Base-by-base conservation (phyloP, 352 stramenopile species). In the Thraustochytrium striatum region DNA sequence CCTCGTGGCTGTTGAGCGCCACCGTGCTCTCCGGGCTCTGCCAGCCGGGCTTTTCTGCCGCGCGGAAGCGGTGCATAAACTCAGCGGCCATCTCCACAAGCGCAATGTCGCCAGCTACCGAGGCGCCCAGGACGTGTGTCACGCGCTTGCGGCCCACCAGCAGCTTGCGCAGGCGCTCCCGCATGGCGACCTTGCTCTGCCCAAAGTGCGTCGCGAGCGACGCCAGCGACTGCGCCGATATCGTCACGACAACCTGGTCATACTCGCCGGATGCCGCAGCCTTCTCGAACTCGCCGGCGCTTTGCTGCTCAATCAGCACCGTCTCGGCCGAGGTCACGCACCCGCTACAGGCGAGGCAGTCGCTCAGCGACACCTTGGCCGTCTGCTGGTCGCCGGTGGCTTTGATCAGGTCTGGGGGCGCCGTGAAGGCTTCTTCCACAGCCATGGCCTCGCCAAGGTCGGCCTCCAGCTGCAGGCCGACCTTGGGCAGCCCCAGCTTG, bases 301-400 rank as follows among this genome's bases (percentile, higher is more conserved):
- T 97, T 83, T 97, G 93, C 82, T 98, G 91, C 59, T 95, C 95
- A 84, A 98, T 93, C 13, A 98, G 86, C n/a, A 98, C 93, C n/a
- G 94, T 95, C 87, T 98, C 95, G 1, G 95, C 93, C n/a, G 94
- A 97, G 68, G 95, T 98, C 59, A 98, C 93, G 83, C 95, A 98
- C 68, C 95, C 95, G 32, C 90, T 97, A 87, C 95, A 98, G 0
- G 95, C 94, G 47, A 98, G 91, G 80, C 95, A 98, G 86, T 98
- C 95, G 44, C 95, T 92, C 30, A 98, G 88, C 58, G 93, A 97
- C 55, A 98, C 94, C 8, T 90, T 94, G 5, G 92, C 92, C 61
- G 94, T 93, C 82, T 94, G 41, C 16, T 82, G 78, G 21, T 58
- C 72, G 0, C 28, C 62, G 47, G 84, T 79, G n/a, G n/a, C n/a